These are phyloP conservation scores for Plantago major DNA, from an alignment of 257 asterid genomes.

Conservation along the genomic window DNA sequence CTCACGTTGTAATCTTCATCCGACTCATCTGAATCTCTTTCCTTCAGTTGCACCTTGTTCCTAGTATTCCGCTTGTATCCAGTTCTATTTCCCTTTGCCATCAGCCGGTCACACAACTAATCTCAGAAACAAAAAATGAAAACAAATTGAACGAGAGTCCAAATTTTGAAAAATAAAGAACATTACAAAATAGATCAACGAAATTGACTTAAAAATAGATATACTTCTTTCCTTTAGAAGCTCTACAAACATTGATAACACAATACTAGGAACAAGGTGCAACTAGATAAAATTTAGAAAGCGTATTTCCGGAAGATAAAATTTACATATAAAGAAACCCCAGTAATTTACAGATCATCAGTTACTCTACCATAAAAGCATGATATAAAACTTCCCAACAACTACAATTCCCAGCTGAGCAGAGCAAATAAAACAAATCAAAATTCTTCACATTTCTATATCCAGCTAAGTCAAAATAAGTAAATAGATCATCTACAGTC, in stretches of 20 bases:
- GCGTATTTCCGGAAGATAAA: no score
- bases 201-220: slow-evolving; percentile 20
- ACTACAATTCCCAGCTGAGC: slow-evolving; percentile 6
- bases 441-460: slow-evolving; percentile 20
- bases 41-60: slow-evolving; percentile 29
- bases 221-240: slow-evolving; percentile 14
- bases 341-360: slow-evolving; percentile 14
- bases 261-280: no score
- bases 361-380: slow-evolving; percentile 15
- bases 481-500: background rate
- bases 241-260: background rate
- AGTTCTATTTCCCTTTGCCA: slow-evolving; percentile 49
- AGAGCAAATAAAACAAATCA: slow-evolving; percentile 13
- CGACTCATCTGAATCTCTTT: slow-evolving; percentile 44
- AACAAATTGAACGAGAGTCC: slow-evolving; percentile 17
- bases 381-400: slow-evolving; percentile 14
- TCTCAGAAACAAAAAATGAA: slow-evolving; percentile 16
- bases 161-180: slow-evolving; percentile 2
- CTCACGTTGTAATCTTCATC: slow-evolving; percentile 69
- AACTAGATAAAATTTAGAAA: no score
- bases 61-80: slow-evolving; percentile 33
- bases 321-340: slow-evolving; percentile 6
- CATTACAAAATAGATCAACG: slow-evolving; percentile 20
- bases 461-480: slow-evolving; percentile 14
- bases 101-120: slow-evolving; percentile 29